Evolutionary conservation across 768 basidiomycete species (phyloP).

Genomic region (Calocybe indica): DNA sequence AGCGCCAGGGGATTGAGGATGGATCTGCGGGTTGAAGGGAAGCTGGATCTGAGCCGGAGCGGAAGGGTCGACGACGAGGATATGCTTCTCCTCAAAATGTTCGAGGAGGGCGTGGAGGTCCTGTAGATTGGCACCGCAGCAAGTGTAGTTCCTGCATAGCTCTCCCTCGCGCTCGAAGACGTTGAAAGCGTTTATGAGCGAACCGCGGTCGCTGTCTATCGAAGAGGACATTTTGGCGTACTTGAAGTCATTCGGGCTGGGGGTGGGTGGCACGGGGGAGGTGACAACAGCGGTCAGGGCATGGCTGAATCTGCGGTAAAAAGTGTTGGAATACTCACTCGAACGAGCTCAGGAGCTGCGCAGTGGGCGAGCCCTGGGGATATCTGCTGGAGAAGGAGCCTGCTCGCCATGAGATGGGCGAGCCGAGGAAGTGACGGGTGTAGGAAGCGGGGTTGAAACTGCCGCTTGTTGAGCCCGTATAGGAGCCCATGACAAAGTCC

Average conservation of each 20-base stretch:
- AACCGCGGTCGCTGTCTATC: constrained; percentile 53
- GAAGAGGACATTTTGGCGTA: constrained; percentile 39
- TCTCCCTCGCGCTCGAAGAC: constrained; percentile 69
- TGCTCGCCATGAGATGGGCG: constrained; percentile 65
- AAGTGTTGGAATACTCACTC: constrained; percentile 43
- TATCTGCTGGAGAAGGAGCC: constrained; percentile 62
- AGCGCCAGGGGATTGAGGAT: constrained; percentile 6
- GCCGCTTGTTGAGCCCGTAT: constrained; percentile 36
- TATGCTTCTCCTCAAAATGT: constrained; percentile 89
- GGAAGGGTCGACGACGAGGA: constrained; percentile 56
- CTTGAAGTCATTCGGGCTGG: constrained; percentile 26
- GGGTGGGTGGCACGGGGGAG: constrained; percentile 11
- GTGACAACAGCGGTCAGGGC: not conserved
- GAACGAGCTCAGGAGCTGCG: constrained; percentile 52
- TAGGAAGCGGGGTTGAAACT: constrained; percentile 62
- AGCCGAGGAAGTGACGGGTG: constrained; percentile 63
- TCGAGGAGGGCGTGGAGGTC: constrained; percentile 83
- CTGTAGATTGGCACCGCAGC: constrained; percentile 70
- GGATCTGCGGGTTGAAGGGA: constrained; percentile 36
- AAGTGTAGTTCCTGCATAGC: constrained; percentile 82
- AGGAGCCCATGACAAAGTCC: constrained; percentile 44
- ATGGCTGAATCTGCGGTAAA: not conserved
- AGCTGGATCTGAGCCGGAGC: constrained; percentile 35
- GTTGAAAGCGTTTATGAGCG: constrained; percentile 60
- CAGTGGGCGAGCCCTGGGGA: constrained; percentile 59